A percentile compares a stretch with the other conserved stretches of the same genome.
These are phyloP conservation scores for Rhodotorula sphaerocarpa DNA, from an alignment of 768 basidiomycete species.

Conservation along the genomic window DNA sequence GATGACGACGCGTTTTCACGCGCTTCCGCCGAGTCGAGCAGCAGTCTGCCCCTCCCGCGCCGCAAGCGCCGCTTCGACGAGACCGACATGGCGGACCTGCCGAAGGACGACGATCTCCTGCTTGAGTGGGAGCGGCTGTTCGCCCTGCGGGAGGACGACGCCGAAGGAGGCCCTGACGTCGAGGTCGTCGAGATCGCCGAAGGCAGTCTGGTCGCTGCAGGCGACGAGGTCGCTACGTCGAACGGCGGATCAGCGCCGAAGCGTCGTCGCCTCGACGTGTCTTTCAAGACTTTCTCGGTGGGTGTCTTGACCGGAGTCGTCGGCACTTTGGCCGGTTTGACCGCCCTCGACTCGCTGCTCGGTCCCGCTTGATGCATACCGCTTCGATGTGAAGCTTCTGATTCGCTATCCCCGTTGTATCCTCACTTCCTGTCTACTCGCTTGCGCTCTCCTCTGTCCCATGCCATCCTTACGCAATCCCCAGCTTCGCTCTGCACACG, in stretches of 20 bases:
- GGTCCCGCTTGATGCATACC: neutral
- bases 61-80: slow-evolving; percentile 20
- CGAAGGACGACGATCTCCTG: neutral
- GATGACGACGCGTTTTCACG: neutral
- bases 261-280: slow-evolving; percentile 17
- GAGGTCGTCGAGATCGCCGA: no score
- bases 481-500: neutral
- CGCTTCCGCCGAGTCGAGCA: slow-evolving; percentile 2
- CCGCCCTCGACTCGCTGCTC: slow-evolving; percentile 3
- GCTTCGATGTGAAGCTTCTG: no score
- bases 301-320: slow-evolving; percentile 10
- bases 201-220: no score
- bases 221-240: no score
- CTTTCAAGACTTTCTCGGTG: slow-evolving; percentile 2
- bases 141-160: no score
- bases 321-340: slow-evolving; percentile 11
- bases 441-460: neutral
- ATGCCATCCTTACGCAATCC: neutral
- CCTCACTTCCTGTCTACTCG: neutral
- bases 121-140: no score
- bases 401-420: neutral
- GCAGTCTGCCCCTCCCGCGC: no score
- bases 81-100: slow-evolving; percentile 1
- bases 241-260: no score
- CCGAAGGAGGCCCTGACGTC: no score